These are phyloP conservation scores for Starmerella floricola DNA, from an alignment of 805 yeast species.

Conservation along the genomic window DNA sequence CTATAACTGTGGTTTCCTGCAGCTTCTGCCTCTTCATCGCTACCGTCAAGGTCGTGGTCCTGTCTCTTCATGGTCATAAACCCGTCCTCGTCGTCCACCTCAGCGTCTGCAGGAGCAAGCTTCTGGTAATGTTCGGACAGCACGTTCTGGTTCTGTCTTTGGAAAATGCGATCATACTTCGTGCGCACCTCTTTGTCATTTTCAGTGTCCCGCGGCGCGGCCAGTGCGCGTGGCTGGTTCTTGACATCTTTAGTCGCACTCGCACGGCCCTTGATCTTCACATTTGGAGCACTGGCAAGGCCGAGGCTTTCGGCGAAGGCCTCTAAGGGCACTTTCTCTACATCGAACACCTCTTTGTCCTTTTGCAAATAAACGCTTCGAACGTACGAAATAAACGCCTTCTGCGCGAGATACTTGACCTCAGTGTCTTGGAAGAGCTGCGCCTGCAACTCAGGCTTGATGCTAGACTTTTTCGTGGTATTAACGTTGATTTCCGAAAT, in stretches of 20 bases:
- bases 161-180: slow-evolving; percentile 90
- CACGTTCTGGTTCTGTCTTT: slow-evolving; percentile 84
- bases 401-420: slow-evolving; percentile 84
- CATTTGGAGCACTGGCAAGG: slow-evolving; percentile 90
- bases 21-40: background rate
- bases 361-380: slow-evolving; percentile 74
- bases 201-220: slow-evolving; percentile 32
- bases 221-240: slow-evolving; percentile 64
- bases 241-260: slow-evolving; percentile 32
- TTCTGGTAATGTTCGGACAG: slow-evolving; percentile 77
- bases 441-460: slow-evolving; percentile 75
- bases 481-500: slow-evolving; percentile 63
- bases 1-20: background rate
- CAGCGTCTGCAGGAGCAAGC: slow-evolving; percentile 31
- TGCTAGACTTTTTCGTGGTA: slow-evolving; percentile 58
- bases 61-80: slow-evolving; percentile 69
- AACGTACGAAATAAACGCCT: slow-evolving; percentile 86
- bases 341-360: slow-evolving; percentile 74
- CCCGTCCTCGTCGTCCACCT: slow-evolving; percentile 44
- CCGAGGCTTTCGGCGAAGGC: slow-evolving; percentile 81
- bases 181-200: slow-evolving; percentile 51
- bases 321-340: slow-evolving; percentile 66
- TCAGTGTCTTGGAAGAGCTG: slow-evolving; percentile 85
- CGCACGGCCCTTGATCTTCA: slow-evolving; percentile 46
- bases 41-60: slow-evolving; percentile 56